Conservation (phyloP, 805 yeast species). For the Torulaspora maleeae region DNA sequence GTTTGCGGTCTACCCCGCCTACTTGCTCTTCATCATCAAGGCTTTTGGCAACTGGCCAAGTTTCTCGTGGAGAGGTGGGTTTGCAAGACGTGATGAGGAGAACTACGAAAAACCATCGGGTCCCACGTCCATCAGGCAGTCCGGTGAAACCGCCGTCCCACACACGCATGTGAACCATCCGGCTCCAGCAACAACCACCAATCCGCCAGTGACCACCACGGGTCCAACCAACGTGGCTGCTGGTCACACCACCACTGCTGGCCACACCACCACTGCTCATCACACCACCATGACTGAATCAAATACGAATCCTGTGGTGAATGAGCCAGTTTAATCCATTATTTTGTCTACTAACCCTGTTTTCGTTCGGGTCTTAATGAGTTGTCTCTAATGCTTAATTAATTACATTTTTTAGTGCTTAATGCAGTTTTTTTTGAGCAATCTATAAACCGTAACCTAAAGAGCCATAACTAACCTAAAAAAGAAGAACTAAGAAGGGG, state of each 20-base stretch:
- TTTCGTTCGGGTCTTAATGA: too few species aligned
- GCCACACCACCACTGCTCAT: not conserved
- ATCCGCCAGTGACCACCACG: conserved; percentile 3
- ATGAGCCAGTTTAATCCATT: conserved; percentile 1
- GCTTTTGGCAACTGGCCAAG: conserved; percentile 16
- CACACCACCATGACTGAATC: not conserved
- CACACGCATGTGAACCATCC: conserved; percentile 1
- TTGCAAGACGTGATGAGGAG: conserved; percentile 10
- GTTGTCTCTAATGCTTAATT: conserved; percentile 1
- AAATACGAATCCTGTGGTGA: not conserved
- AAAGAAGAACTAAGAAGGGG: not conserved
- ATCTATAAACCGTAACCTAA: conserved; percentile 7
- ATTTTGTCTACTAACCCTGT: not conserved
- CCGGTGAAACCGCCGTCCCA: conserved; percentile 37
- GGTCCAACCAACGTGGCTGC: not conserved
- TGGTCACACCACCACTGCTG: conserved; percentile 2
- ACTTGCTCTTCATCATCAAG: conserved; percentile 20
- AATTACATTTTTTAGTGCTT: conserved; percentile 1
- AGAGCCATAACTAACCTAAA: conserved; percentile 1
- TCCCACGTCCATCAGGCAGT: conserved; percentile 29
- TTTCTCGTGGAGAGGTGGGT: conserved; percentile 14
- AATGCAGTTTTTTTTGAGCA: not conserved
- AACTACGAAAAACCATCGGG: conserved; percentile 16
- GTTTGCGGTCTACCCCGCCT: conserved; percentile 42
- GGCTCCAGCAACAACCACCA: not conserved